Evolutionary conservation across 2,329 filamentous ascomycete species (phyloP).

Genomic region (Catunica adiposa): DNA sequence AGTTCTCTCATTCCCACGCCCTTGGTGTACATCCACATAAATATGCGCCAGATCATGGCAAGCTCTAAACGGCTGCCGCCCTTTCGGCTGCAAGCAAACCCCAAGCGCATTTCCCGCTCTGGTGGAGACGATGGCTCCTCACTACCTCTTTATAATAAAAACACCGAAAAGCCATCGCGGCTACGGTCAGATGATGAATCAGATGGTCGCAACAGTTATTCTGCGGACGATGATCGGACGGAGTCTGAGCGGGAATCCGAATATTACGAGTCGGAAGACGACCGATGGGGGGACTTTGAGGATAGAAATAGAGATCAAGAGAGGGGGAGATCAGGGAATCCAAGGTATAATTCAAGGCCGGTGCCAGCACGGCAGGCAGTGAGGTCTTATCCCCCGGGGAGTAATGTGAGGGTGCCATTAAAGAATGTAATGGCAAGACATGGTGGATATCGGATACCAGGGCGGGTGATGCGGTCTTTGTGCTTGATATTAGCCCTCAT

Average conservation of each 20-base stretch:
- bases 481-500: slow-evolving; percentile 53
- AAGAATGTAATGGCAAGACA: slow-evolving; percentile 23
- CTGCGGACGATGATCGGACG: neutral
- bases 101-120: slow-evolving; percentile 21
- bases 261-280: slow-evolving; percentile 5
- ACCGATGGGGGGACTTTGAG: slow-evolving; percentile 6
- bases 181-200: slow-evolving; percentile 4
- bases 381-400: slow-evolving; percentile 4
- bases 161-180: neutral
- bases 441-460: slow-evolving; percentile 48
- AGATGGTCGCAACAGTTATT: slow-evolving; percentile 1
- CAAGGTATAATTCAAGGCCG: neutral
- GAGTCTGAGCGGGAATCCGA: neutral
- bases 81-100: slow-evolving; percentile 17
- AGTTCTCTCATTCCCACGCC: neutral
- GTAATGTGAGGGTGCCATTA: slow-evolving; percentile 18
- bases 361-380: neutral
- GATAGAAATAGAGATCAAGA: slow-evolving; percentile 23
- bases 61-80: slow-evolving; percentile 12
- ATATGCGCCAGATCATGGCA: slow-evolving; percentile 6
- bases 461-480: slow-evolving; percentile 60
- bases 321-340: slow-evolving; percentile 43
- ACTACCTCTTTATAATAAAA: slow-evolving; percentile 21
- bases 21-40: neutral
- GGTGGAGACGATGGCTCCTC: slow-evolving; percentile 23